phyloP scores from a whole-genome alignment of 169 alveolate genomes.

The Plasmodium vinckei region DNA sequence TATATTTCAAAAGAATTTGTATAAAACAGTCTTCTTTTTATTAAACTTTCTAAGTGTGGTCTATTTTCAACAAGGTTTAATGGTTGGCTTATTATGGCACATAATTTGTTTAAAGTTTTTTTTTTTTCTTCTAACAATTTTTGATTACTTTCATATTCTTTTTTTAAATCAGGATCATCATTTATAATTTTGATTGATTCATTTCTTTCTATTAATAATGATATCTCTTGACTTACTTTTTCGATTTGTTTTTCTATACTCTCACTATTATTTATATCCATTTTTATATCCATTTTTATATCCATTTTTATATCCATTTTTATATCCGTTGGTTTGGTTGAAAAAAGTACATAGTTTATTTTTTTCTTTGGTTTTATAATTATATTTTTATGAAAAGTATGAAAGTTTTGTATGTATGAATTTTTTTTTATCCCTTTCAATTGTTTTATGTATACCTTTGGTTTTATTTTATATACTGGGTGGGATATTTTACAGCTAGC shows the following conservation, averaged over 20 bases:
- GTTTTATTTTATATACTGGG: neutral
- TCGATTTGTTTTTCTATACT: slow-evolving; percentile 29
- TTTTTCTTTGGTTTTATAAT: neutral
- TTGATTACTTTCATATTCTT: slow-evolving; percentile 18
- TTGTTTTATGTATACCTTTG: neutral
- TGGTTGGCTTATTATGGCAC: slow-evolving; percentile 13
- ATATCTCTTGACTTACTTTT: slow-evolving; percentile 45
- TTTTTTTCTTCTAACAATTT: slow-evolving; percentile 60
- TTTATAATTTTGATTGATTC: slow-evolving; percentile 17
- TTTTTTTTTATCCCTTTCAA: neutral
- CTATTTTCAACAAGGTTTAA: slow-evolving; percentile 74
- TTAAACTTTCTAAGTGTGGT: slow-evolving; percentile 89
- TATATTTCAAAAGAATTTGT: slow-evolving; percentile 95
- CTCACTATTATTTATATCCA: neutral
- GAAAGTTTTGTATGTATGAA: neutral
- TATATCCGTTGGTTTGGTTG: neutral
- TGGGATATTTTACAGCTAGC: slow-evolving; percentile 4
- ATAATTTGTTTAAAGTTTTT: slow-evolving; percentile 35
- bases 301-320: slow-evolving; percentile 6
- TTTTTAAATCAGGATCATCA: slow-evolving; percentile 23
- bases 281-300: neutral
- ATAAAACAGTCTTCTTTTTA: slow-evolving; percentile 93
- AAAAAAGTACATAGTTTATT: neutral
- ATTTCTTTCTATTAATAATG: slow-evolving; percentile 42
- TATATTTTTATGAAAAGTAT: neutral